Percentiles rank a stretch among this genome's conserved stretches.
These are phyloP conservation scores for Trichophyton benhamiae DNA, from an alignment of 2,329 filamentous ascomycete genomes.

Conservation along the genomic window DNA sequence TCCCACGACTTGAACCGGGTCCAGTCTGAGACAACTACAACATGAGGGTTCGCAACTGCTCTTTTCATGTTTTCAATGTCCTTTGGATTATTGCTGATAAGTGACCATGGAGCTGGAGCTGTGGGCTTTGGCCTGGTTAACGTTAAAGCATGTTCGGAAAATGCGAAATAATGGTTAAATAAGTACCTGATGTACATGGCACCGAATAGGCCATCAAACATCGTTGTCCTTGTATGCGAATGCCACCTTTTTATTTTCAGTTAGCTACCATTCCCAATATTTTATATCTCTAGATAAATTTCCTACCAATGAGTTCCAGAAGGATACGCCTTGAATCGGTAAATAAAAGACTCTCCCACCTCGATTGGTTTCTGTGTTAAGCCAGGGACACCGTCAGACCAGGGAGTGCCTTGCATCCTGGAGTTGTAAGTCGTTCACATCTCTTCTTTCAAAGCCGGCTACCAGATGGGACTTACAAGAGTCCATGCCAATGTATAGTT, in stretches of 20 bases:
- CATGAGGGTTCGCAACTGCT: neutral
- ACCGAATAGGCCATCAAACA: neutral
- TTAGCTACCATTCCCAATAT: neutral
- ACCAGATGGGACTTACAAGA: conserved; percentile 8
- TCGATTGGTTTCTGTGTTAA: conserved; percentile 16
- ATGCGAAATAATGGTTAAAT: neutral
- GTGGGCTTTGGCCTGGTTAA: neutral
- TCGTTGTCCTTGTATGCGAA: neutral
- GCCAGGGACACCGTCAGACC: conserved; percentile 15
- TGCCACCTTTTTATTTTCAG: neutral
- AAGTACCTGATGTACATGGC: neutral
- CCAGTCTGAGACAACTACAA: neutral
- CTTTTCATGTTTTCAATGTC: neutral
- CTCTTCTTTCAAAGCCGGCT: conserved; percentile 3
- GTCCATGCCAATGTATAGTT: conserved; percentile 17
- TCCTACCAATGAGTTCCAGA: conserved; percentile 27
- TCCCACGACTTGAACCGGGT: neutral
- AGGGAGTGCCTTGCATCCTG: conserved; percentile 14
- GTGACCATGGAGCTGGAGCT: neutral
- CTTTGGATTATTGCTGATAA: neutral
- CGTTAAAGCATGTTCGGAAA: neutral
- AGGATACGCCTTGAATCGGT: conserved; percentile 26
- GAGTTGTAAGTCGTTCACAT: neutral
- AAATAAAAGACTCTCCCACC: conserved; percentile 18
- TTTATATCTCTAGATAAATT: neutral